phyloP scores from a whole-genome alignment of 306 rosid species.

The Senna tora region DNA sequence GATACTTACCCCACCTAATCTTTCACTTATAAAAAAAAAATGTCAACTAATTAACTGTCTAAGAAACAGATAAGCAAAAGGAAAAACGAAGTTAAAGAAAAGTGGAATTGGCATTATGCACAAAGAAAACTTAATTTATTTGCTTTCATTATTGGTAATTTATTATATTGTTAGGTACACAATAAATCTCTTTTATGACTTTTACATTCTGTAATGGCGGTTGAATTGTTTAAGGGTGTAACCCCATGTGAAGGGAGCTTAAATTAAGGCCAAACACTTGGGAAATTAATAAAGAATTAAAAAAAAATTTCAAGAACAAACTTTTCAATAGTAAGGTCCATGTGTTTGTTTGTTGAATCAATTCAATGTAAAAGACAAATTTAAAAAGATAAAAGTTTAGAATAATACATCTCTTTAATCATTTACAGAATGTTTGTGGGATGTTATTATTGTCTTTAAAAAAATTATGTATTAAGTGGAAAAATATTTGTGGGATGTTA shows the following conservation, averaged over 20 bases:
- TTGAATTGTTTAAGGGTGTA: not conserved
- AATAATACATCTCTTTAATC: too few relatives aligned
- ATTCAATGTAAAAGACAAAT: not conserved
- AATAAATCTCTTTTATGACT: too few relatives aligned
- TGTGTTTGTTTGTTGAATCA: not conserved
- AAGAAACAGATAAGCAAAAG: not conserved
- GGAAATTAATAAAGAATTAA: not conserved
- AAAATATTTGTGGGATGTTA: too few relatives aligned
- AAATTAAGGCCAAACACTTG: not conserved
- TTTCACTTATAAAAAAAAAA: too few relatives aligned
- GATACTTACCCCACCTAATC: too few relatives aligned
- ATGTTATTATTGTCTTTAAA: too few relatives aligned
- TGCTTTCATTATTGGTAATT: not conserved
- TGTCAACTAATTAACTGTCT: not conserved
- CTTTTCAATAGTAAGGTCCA: not conserved
- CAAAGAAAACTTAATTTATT: not conserved
- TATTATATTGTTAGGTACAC: not conserved
- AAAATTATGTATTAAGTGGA: too few relatives aligned
- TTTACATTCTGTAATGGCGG: constrained; percentile 7
- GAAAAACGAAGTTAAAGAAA: not conserved
- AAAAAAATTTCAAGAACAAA: not conserved
- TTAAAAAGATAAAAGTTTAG: too few relatives aligned
- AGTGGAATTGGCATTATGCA: not conserved
- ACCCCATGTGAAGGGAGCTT: constrained; percentile 7
- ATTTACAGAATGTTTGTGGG: too few relatives aligned